phyloP scores from a whole-genome alignment of 108 stramenopile species.

The Skeletonema grethae region DNA sequence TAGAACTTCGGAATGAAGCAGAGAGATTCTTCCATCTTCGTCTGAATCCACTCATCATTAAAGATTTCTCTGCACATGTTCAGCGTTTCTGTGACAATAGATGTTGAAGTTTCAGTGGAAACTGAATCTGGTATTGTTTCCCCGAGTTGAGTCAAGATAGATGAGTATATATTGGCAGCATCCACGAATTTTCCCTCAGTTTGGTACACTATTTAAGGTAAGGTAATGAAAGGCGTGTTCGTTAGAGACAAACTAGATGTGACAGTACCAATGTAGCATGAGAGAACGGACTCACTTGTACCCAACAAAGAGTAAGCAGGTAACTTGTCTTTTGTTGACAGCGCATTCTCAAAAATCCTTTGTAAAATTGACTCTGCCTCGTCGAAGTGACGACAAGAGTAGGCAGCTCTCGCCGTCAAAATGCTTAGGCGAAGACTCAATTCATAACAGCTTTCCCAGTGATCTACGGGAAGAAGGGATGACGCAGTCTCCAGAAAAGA shows the following conservation, averaged over 20 bases:
- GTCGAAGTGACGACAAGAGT: neutral
- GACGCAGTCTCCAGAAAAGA: neutral
- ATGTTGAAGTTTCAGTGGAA: neutral
- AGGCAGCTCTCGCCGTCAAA: neutral
- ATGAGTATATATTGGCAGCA: neutral
- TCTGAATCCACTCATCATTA: neutral
- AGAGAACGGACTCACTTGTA: neutral
- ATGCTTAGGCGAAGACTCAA: slow-evolving; percentile 6
- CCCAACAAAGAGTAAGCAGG: slow-evolving; percentile 1
- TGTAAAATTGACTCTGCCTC: neutral
- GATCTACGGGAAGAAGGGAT: neutral
- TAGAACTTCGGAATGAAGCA: neutral
- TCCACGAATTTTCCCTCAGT: neutral
- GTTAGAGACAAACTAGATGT: neutral
- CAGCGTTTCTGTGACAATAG: slow-evolving; percentile 3
- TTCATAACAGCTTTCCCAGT: slow-evolving; percentile 1
- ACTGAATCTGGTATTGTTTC: slow-evolving; percentile 9
- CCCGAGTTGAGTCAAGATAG: neutral
- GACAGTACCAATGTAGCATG: neutral
- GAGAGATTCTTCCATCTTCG: neutral
- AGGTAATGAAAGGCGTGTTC: neutral
- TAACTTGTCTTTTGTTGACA: neutral
- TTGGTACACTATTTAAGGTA: neutral
- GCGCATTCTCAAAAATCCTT: neutral
- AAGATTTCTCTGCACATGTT: neutral